A percentile compares a stretch with the other conserved stretches of the same genome.
These are phyloP conservation scores for Saccharomyces hybrid DNA, from an alignment of 1,139 yeast species.

Conservation along the genomic window DNA sequence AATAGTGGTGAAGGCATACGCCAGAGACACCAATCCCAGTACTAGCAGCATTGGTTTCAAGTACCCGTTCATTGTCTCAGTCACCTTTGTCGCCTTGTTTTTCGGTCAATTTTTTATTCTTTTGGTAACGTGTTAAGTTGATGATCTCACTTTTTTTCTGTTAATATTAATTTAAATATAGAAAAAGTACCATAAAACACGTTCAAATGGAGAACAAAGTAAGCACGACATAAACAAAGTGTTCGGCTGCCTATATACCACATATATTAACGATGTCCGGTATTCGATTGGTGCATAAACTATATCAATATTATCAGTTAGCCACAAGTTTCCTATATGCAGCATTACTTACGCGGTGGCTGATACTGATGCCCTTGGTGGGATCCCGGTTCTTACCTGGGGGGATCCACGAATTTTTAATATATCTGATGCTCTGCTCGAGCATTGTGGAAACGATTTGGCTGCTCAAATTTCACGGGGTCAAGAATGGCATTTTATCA, in stretches of 20 bases:
- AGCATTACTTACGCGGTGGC: slow-evolving; percentile 45
- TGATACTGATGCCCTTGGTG: slow-evolving; percentile 51
- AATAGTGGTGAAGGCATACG: slow-evolving; percentile 37
- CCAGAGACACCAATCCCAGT: slow-evolving; percentile 16
- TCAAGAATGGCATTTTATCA: slow-evolving; percentile 12
- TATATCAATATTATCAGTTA: slow-evolving; percentile 27
- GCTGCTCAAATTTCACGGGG: slow-evolving; percentile 23
- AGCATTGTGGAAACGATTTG: slow-evolving; percentile 23
- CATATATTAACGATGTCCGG: not conserved
- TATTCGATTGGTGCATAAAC: slow-evolving; percentile 8
- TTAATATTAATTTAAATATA: not conserved
- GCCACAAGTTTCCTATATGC: slow-evolving; percentile 44
- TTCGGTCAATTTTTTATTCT: not conserved
- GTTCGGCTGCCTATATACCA: not conserved
- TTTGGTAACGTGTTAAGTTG: not conserved
- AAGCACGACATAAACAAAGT: not conserved
- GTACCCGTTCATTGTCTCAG: not conserved
- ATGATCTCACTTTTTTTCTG: not conserved
- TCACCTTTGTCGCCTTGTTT: not conserved
- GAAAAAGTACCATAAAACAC: not conserved
- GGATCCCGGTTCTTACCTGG: slow-evolving; percentile 58
- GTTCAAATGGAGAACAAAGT: not conserved
- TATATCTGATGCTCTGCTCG: slow-evolving; percentile 23
- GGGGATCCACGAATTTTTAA: slow-evolving; percentile 61
- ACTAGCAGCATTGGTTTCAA: slow-evolving; percentile 1